phyloP scores from a whole-genome alignment of 345 rosid species.

The Clausena lansium region DNA sequence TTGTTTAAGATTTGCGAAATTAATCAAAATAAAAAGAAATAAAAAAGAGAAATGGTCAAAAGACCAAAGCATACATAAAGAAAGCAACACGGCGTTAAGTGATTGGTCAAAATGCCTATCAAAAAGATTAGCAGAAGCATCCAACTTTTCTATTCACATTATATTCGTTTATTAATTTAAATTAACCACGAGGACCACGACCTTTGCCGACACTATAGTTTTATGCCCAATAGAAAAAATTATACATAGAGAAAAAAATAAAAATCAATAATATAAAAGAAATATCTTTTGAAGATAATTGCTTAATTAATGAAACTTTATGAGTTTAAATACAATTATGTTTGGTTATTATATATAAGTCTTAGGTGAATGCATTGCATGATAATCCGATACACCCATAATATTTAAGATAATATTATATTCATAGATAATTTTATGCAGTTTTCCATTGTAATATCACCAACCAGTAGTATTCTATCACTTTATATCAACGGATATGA shows the following conservation, averaged over 20 bases:
- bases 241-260: neutral
- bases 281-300: neutral
- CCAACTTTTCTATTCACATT: neutral
- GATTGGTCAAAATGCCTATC: neutral
- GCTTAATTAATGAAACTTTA: neutral
- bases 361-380: too few relatives aligned
- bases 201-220: constrained; percentile 27
- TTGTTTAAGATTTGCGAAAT: neutral
- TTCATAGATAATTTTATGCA: too few relatives aligned
- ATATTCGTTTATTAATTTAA: neutral
- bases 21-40: neutral
- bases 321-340: too few relatives aligned
- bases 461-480: too few relatives aligned
- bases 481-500: too few relatives aligned
- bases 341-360: too few relatives aligned
- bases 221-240: neutral
- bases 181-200: constrained; percentile 8
- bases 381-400: too few relatives aligned
- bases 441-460: too few relatives aligned
- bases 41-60: neutral
- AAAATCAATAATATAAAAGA: neutral
- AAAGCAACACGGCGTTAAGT: neutral
- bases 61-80: neutral
- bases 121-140: neutral
- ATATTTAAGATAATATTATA: too few relatives aligned